Evolutionary conservation across 1,284 basidiomycete genomes (phyloP), one percentile per base, ranked within the genome.

Genomic region (Fomitopsis schrenkii): DNA sequence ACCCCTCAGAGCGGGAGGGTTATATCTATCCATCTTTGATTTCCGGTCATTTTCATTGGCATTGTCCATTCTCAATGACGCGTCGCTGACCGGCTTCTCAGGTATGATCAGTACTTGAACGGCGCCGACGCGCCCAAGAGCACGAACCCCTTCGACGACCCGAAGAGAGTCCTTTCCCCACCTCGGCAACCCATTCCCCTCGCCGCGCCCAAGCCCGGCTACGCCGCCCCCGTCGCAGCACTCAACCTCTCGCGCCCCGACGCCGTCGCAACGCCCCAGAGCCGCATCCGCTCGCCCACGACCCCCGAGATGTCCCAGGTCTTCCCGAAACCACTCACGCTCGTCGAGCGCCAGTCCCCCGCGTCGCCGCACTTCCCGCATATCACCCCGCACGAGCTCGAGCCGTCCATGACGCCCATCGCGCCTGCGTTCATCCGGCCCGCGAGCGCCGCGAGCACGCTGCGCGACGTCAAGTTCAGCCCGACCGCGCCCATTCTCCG

Each of bases 331-430:
- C 79, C 63, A 70, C 76, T 65, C 70, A 72, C 42, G 61, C 66
- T 58, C 64, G 71, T 71, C 68, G 41, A 57, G 26, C 67, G 65
- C 26, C 57, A 64, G 53, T 63, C 68, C 5, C 66, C 69, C 55
- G 68, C 65, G 36, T 67, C 72, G 59, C 73, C 71, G 63, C 72
- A 66, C 57, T 76, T 77, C 57, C 79, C 75, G 60, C 71, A 66
- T 33, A 33, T 33, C 62, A 72, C 80, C 4, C 91, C 91, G 10
- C 90, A 91, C 65, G 89, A 90, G 8, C 79, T 93, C 1, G 85
- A 86, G 60, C 84, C 90, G 1, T 88, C 91, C 15, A 80, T 88
- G 66, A 88, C 88, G 0, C 91, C 91, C 50, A 93, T 93, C 66
- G 84, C 80, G 0, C 90, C 91, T 12, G 83, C 85, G 36, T 93